Percentiles rank a stretch among this genome's conserved stretches.
These are phyloP conservation scores for Mycena galericulata DNA, from an alignment of 768 basidiomycete genomes.

Conservation along the genomic window DNA sequence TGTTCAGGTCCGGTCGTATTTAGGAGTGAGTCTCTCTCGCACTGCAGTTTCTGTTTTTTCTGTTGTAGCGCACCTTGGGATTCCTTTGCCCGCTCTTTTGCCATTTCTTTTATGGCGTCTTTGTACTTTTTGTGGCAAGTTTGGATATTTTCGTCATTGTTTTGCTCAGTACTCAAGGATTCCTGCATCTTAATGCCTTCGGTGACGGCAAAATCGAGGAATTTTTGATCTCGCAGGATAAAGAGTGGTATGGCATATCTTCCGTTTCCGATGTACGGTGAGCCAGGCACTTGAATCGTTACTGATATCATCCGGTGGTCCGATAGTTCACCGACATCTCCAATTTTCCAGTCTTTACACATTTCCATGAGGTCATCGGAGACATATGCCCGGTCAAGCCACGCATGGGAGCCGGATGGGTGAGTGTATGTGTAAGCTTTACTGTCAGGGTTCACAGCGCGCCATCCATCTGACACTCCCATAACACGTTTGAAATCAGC, in stretches of 20 bases:
- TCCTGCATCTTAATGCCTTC: conserved; percentile 1
- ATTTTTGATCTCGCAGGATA: conserved; percentile 17
- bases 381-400: neutral
- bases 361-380: neutral
- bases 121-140: no score
- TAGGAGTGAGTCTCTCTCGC: no score
- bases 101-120: no score
- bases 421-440: neutral
- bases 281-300: neutral
- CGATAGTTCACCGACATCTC: neutral
- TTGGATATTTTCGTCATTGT: no score
- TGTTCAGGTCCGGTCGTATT: no score
- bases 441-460: neutral
- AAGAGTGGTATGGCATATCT: no score
- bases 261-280: conserved; percentile 29
- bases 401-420: neutral
- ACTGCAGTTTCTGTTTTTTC: no score
- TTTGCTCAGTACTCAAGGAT: no score
- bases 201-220: neutral
- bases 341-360: neutral
- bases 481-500: neutral
- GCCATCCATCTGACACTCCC: conserved; percentile 3
- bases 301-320: conserved; percentile 22
- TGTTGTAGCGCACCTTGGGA: no score
- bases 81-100: no score